phyloP scores from a whole-genome alignment of 257 asterid species.

The Primulina huaijiensis region DNA sequence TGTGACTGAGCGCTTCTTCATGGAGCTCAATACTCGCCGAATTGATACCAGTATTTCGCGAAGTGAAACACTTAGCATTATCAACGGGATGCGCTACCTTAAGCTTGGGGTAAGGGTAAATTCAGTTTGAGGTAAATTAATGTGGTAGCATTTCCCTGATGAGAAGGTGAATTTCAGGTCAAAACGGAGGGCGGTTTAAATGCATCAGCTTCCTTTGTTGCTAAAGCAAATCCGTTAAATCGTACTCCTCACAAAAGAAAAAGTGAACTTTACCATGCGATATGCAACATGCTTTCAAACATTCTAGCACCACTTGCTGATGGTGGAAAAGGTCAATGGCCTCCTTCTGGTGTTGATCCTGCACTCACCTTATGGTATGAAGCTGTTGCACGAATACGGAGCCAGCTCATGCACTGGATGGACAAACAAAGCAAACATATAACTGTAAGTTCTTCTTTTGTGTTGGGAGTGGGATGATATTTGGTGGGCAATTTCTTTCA shows the following conservation, averaged over 20 bases:
- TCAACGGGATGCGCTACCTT: slow-evolving; percentile 97
- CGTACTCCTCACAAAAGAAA: slow-evolving; percentile 97
- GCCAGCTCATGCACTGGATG: slow-evolving; percentile 92
- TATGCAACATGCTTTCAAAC: slow-evolving; percentile 98
- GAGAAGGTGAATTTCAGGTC: slow-evolving; percentile 59
- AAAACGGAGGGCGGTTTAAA: slow-evolving; percentile 94
- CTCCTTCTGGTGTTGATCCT: slow-evolving; percentile 91
- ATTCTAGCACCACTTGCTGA: slow-evolving; percentile 96
- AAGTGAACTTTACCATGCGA: slow-evolving; percentile 97
- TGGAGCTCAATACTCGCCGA: slow-evolving; percentile 33
- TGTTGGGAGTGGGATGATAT: background rate
- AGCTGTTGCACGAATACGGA: slow-evolving; percentile 93
- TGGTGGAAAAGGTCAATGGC: slow-evolving; percentile 97
- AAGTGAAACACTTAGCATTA: slow-evolving; percentile 91
- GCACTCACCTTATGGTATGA: slow-evolving; percentile 97
- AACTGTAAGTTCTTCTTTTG: slow-evolving; percentile 56
- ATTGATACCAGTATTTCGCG: slow-evolving; percentile 91
- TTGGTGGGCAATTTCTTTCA: background rate
- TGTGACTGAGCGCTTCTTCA: slow-evolving; percentile 85
- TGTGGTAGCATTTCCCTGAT: slow-evolving; percentile 31
- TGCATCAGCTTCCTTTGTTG: slow-evolving; percentile 98
- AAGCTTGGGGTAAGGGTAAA: slow-evolving; percentile 85
- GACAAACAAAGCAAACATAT: slow-evolving; percentile 98
- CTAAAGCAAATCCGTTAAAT: slow-evolving; percentile 93
- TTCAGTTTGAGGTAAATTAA: slow-evolving; percentile 26